Conservation (phyloP, 2,329 filamentous ascomycete genomes). For the Metarhizium humberi region DNA sequence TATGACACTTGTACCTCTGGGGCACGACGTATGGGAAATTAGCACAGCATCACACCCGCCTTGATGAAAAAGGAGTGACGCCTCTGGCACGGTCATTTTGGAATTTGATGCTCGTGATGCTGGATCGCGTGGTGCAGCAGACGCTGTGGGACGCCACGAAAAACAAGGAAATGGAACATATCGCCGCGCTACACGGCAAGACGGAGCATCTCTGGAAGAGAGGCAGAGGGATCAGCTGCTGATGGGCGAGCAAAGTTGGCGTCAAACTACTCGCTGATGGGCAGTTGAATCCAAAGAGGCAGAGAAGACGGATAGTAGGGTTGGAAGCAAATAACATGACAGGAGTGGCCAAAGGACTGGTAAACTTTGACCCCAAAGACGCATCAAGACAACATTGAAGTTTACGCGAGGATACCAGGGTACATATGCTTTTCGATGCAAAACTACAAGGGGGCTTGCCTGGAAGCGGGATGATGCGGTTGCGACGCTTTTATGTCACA, state of each 20-base stretch:
- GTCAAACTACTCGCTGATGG: constrained; percentile 42
- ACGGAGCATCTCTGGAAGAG: constrained; percentile 82
- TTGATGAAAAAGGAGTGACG: constrained; percentile 64
- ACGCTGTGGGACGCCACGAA: constrained; percentile 67
- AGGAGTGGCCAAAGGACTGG: constrained; percentile 28
- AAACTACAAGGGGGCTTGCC: too few relatives aligned
- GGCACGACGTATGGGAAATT: constrained; percentile 71
- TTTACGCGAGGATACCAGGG: neutral
- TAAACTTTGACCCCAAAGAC: constrained; percentile 30
- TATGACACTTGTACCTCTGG: constrained; percentile 62
- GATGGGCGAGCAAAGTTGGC: constrained; percentile 43
- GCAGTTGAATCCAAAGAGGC: constrained; percentile 40
- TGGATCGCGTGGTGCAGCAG: constrained; percentile 48
- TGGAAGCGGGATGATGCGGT: too few relatives aligned
- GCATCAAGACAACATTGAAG: constrained; percentile 25
- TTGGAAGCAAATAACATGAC: constrained; percentile 32
- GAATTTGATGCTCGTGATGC: constrained; percentile 77
- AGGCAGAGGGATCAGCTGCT: constrained; percentile 54
- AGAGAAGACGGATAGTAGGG: constrained; percentile 33
- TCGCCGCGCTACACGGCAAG: constrained; percentile 71
- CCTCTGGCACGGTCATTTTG: constrained; percentile 71
- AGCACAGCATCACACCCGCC: constrained; percentile 73
- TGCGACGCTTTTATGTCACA: too few relatives aligned
- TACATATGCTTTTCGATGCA: too few relatives aligned
- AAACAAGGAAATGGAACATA: constrained; percentile 43